Evolutionary conservation across 139 green algal genomes (phyloP), one percentile per base, ranked within the genome.

Genomic region (Chlorella sorokiniana): DNA sequence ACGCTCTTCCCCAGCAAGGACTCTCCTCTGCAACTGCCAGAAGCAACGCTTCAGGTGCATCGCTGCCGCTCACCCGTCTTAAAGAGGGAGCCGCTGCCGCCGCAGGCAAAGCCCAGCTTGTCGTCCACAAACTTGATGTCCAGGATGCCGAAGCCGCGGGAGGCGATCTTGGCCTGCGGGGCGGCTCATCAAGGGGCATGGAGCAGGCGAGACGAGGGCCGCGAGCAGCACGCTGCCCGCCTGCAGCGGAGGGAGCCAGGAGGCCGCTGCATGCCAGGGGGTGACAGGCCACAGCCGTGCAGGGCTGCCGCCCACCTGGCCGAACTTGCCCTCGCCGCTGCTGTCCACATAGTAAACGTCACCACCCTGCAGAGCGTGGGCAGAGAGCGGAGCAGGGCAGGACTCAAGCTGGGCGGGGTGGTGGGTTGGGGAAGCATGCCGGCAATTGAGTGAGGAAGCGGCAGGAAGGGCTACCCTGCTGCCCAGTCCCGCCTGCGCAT

Each of bases 71-170:
- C 79, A 78, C 71, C 48, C 42, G 88, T 95, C 87, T 96, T 96
- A 89, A 96, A 97, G 67, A 99, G 88, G 18, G 83, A 95, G 78
- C 97, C 97, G 72, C 90, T 96, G 80, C 97, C 97, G 33, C 97
- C 97, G 69, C 92, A 96, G 7, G 96, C 95, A 83, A 91, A 99
- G 14, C 90, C 95, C 9, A 94, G 51, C 16, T 87, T 76, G 23
- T 84, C 52, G 67, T 93, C 83, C 11, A 76, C 70, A 87, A 94
- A 97, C 23, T 89, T 94, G 41, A 99, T 88, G 78, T 99, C 97
- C 69, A 99, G 88, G 54, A 99, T 93, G n/a, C 97, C 97, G 88
- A 98, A 99, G 51, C 97, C 97, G 40, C 97, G 87, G 10, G 88
- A 94, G 67, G 91, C 94, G 63, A 99, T 88, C 72, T 92, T 90